These are phyloP conservation scores for Panicum miliaceum DNA, from an alignment of 176 grass and related monocot species.

Conservation along the genomic window DNA sequence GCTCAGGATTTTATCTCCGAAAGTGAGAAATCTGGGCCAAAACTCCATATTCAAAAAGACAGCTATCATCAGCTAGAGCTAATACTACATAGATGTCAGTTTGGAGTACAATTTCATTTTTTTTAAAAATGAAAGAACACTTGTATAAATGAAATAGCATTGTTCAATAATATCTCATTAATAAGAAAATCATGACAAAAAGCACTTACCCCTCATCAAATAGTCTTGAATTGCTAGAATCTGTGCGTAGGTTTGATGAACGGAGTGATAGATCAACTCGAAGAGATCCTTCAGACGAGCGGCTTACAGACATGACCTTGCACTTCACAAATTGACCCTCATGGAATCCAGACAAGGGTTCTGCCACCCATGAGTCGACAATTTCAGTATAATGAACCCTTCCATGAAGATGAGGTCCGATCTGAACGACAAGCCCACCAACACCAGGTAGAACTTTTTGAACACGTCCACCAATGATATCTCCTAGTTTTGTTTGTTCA, in stretches of 20 bases:
- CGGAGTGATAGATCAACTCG: constrained; percentile 90
- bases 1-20: neutral
- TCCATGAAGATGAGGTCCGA: constrained; percentile 92
- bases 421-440: constrained; percentile 84
- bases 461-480: constrained; percentile 81
- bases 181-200: constrained; percentile 20
- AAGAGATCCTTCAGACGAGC: constrained; percentile 68
- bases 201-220: constrained; percentile 67
- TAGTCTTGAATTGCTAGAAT: constrained; percentile 35
- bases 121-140: neutral
- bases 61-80: neutral
- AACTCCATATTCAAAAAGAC: neutral
- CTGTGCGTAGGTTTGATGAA: constrained; percentile 46
- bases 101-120: constrained; percentile 10
- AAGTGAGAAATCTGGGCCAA: neutral
- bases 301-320: constrained; percentile 72
- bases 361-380: constrained; percentile 69
- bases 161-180: neutral
- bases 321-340: constrained; percentile 97
- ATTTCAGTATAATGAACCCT: constrained; percentile 97
- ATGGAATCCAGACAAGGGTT: constrained; percentile 68
- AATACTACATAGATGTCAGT: constrained; percentile 16
- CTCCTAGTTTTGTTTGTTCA: constrained; percentile 72
- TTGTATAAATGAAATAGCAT: constrained; percentile 10
- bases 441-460: constrained; percentile 89